Percentiles rank a stretch among this genome's conserved stretches.
These are phyloP conservation scores for Orbilia blumenaviensis DNA, from an alignment of 2,329 filamentous ascomycete genomes.

Conservation along the genomic window DNA sequence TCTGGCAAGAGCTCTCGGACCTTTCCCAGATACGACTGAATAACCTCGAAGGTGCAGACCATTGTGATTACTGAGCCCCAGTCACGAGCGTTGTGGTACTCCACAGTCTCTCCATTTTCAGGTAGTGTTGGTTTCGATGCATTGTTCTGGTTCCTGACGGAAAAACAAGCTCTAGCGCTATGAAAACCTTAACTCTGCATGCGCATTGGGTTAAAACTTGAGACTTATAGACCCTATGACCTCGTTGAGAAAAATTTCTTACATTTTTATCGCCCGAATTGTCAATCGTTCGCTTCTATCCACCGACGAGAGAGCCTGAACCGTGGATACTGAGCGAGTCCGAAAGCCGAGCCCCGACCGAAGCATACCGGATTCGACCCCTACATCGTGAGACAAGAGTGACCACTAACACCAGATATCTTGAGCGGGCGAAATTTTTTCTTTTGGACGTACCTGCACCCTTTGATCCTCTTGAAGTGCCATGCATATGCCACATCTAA, in stretches of 20 bases:
- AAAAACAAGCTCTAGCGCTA: constrained; percentile 13
- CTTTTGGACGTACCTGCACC: not conserved
- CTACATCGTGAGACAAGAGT: not conserved
- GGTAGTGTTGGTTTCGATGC: not conserved
- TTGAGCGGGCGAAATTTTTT: not conserved
- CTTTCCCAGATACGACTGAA: not conserved
- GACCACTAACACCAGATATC: constrained; percentile 12
- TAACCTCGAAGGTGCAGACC: not conserved
- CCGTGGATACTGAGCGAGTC: constrained; percentile 2
- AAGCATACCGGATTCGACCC: constrained; percentile 19
- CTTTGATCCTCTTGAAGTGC: not conserved
- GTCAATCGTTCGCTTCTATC: not conserved
- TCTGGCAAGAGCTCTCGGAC: not conserved
- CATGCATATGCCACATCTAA: not conserved
- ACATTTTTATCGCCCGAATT: constrained; percentile 12
- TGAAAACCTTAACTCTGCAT: constrained; percentile 6
- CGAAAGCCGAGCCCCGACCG: constrained; percentile 18
- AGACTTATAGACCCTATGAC: constrained; percentile 34
- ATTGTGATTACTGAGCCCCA: constrained; percentile 14
- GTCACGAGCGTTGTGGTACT: constrained; percentile 29
- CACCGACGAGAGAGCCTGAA: not conserved
- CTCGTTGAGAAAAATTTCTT: constrained; percentile 4
- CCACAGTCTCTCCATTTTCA: constrained; percentile 24
- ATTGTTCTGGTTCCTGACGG: constrained; percentile 6
- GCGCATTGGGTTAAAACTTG: constrained; percentile 9